These are phyloP conservation scores for Helianthus tuberosus DNA, from an alignment of 129 eudicot genomes.

Conservation along the genomic window DNA sequence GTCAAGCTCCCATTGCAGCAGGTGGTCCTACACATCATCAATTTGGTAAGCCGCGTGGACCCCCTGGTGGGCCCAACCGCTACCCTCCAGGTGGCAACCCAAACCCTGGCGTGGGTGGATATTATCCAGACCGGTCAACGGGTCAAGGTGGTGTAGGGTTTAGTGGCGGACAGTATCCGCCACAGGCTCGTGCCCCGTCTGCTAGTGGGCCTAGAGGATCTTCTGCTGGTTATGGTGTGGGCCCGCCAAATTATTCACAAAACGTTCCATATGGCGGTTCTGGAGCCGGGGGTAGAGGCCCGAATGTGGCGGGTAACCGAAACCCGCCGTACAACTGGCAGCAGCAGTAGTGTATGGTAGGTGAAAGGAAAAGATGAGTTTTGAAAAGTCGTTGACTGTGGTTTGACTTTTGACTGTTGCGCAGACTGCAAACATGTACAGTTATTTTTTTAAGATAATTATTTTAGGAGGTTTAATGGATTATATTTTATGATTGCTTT, in stretches of 20 bases:
- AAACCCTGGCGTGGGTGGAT: conserved; percentile 50
- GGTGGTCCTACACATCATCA: conserved; percentile 74
- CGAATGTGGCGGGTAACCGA: conserved; percentile 53
- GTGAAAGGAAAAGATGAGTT: conserved; percentile 27
- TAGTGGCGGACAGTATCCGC: conserved; percentile 54
- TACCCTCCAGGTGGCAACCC: conserved; percentile 75
- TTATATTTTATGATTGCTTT: neutral
- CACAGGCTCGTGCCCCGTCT: conserved; percentile 57
- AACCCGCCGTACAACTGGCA: conserved; percentile 76
- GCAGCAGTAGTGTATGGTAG: conserved; percentile 37
- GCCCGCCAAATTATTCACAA: conserved; percentile 63
- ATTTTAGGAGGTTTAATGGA: neutral
- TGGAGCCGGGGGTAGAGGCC: conserved; percentile 57
- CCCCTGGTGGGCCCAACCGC: conserved; percentile 75
- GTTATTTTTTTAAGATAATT: conserved; percentile 12
- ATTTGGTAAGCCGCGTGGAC: conserved; percentile 71
- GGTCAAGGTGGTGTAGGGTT: conserved; percentile 65
- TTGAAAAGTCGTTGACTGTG: conserved; percentile 6
- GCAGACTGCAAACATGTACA: conserved; percentile 25
- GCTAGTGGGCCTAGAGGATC: conserved; percentile 54
- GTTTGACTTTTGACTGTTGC: conserved; percentile 11
- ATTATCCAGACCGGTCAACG: conserved; percentile 62
- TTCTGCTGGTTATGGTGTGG: conserved; percentile 50
- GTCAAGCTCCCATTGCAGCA: conserved; percentile 52
- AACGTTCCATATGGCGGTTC: conserved; percentile 58